phyloP scores from a whole-genome alignment of 1,139 yeast species.

The Diutina ranongensis region DNA sequence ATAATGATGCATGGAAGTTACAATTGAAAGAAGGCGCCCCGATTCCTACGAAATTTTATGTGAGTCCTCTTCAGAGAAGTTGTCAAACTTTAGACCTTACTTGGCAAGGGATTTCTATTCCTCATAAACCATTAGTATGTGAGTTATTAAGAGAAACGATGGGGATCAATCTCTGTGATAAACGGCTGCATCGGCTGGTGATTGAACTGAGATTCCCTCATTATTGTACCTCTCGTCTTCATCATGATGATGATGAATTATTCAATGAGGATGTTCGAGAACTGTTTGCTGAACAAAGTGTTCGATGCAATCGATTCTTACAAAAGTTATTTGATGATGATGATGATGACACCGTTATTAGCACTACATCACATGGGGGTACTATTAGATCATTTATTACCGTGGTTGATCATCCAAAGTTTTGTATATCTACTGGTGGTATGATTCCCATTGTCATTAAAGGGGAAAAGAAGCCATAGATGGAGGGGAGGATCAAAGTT shows the following conservation, averaged over 20 bases:
- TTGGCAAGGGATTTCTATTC: constrained; percentile 13
- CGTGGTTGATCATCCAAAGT: constrained; percentile 42
- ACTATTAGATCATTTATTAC: constrained; percentile 42
- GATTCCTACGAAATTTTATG: constrained; percentile 15
- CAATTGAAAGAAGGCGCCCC: constrained; percentile 10
- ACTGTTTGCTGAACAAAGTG: constrained; percentile 33
- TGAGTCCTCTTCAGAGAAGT: constrained; percentile 17
- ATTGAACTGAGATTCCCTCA: constrained; percentile 25
- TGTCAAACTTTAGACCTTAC: constrained; percentile 15
- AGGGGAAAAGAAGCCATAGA: constrained; percentile 8
- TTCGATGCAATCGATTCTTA: constrained; percentile 37
- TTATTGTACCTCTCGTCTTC: constrained; percentile 28
- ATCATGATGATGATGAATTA: constrained; percentile 33
- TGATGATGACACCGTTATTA: constrained; percentile 20
- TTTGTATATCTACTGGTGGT: constrained; percentile 52
- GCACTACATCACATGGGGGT: constrained; percentile 54
- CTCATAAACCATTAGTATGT: constrained; percentile 6
- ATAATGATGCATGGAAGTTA: constrained; percentile 17
- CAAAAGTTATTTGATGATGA: constrained; percentile 34
- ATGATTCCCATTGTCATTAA: constrained; percentile 49
- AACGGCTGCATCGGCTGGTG: constrained; percentile 17
- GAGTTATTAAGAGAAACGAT: constrained; percentile 11
- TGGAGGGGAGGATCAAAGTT: not conserved
- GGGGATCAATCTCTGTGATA: constrained; percentile 16
- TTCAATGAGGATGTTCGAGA: constrained; percentile 34